Base-by-base conservation (phyloP, 306 rosid genomes). In the Quercus agrifolia region DNA sequence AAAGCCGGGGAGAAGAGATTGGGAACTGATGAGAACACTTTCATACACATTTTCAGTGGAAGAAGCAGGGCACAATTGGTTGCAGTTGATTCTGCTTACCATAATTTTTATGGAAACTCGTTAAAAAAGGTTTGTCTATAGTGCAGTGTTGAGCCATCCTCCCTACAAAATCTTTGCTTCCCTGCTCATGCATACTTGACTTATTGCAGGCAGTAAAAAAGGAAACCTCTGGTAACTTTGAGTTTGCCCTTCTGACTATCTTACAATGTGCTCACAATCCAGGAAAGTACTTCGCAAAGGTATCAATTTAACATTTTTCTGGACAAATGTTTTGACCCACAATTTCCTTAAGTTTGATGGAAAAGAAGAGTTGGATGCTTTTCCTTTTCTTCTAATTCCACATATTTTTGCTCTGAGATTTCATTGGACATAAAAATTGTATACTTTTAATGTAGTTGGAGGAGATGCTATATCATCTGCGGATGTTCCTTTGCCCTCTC, bases 41-140 rank as follows among this genome's bases (percentile, higher is more conserved):
- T 87, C 77, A 75, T 87, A 41, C 59, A 46, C 20, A 84, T 84
- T n/a, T 87, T 81, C 44, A 75, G 76, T 23, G 90, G 76, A 73
- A 81, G 87, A 83, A 84, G 90, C 75, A 78, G 87, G 49, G 85
- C 83, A n/a, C 89, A 86, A 56, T 15, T 86, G 52, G 77, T 74
- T 78, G 85, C 86, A 54, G 73, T 87, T 44, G 73, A 78, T 57
- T n/a, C 67, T 58, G 82, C 90, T 75, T 87, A 87, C 73, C 75
- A 71, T 38, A 31, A 79, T 19, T 3, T 71, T 10, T 81, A 84
- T 25, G 80, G 84, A 5, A 35, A 46, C 41, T 63, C 90, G 0
- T 70, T 87, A 63, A 35, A 83, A 75, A 84, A 84, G 87, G 87
- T 86, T 38, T 31, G 17, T 23, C 69, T 23, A 6, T 18, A 19